Evolutionary conservation across 805 yeast genomes (phyloP).

Genomic region (Starmerella stigmatis): DNA sequence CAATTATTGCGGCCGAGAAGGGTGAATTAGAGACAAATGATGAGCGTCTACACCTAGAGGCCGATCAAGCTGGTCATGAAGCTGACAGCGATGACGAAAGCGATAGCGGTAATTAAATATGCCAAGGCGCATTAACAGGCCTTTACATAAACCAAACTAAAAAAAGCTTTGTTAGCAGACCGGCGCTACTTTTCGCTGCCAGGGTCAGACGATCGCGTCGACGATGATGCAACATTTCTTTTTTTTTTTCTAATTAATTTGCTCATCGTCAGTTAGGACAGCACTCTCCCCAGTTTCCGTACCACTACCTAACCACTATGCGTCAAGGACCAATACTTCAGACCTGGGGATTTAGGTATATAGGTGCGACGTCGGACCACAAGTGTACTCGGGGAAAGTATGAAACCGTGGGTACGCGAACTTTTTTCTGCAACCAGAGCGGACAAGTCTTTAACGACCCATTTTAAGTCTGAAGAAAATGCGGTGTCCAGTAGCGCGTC

Average conservation of each 20-base stretch:
- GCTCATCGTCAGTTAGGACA: not conserved
- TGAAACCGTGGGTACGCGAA: not conserved
- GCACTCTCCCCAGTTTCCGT: not conserved
- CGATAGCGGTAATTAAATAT: not conserved
- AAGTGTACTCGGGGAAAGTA: too few species aligned
- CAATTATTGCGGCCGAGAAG: constrained; percentile 3
- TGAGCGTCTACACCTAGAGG: too few species aligned
- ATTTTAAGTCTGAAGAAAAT: not conserved
- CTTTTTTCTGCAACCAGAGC: not conserved
- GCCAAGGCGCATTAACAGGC: too few species aligned
- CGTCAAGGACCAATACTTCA: too few species aligned
- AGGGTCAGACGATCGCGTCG: too few species aligned
- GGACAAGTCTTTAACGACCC: not conserved
- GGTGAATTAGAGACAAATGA: not conserved
- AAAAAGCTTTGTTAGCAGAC: too few species aligned
- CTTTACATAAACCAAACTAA: too few species aligned
- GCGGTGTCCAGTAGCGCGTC: too few species aligned
- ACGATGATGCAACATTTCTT: too few species aligned
- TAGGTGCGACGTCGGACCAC: too few species aligned
- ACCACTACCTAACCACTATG: not conserved
- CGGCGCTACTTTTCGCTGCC: too few species aligned
- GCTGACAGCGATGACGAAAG: constrained; percentile 20
- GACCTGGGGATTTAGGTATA: too few species aligned
- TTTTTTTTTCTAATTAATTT: not conserved
- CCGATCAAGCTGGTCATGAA: not conserved